Percentiles rank a stretch among this genome's conserved stretches.
Evolutionary conservation across 768 basidiomycete genomes (phyloP).

Genomic region (Leccinum disarticulatum): DNA sequence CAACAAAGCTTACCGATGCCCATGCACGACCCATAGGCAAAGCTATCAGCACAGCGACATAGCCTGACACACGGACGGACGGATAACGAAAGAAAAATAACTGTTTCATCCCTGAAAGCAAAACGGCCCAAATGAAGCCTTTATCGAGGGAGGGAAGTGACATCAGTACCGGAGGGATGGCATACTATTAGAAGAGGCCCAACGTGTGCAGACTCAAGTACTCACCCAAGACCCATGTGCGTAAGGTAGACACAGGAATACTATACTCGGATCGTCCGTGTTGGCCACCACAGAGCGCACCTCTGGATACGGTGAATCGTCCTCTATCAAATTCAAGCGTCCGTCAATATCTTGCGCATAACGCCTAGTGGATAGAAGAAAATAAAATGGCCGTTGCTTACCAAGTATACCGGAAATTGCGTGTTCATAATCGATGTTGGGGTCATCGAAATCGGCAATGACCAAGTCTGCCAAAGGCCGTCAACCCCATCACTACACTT

Average conservation of each 20-base stretch:
- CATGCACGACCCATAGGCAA: conserved; percentile 69
- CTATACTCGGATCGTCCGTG: conserved; percentile 55
- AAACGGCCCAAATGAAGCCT: conserved; percentile 48
- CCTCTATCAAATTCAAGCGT: conserved; percentile 34
- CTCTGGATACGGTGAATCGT: conserved; percentile 86
- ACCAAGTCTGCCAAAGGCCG: not conserved
- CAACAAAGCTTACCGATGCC: conserved; percentile 39
- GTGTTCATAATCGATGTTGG: conserved; percentile 33
- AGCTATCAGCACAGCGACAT: conserved; percentile 70
- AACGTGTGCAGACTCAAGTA: too few relatives aligned
- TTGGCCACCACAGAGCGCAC: conserved; percentile 76
- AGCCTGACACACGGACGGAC: conserved; percentile 37
- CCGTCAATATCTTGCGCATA: not conserved
- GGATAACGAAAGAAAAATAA: conserved; percentile 82
- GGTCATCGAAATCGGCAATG: conserved; percentile 34
- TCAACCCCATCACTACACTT: too few relatives aligned
- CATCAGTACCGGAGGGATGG: too few relatives aligned
- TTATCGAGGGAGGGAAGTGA: not conserved
- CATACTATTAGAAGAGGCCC: too few relatives aligned
- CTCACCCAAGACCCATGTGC: conserved; percentile 57
- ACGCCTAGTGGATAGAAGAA: too few relatives aligned
- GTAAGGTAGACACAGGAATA: conserved; percentile 60
- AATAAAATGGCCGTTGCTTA: not conserved
- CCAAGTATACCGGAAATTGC: conserved; percentile 19
- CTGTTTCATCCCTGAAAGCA: conserved; percentile 75